Evolutionary conservation across 331 rosid species (phyloP), one percentile per base, ranked within the genome.

Genomic region (Telfairia occidentalis): DNA sequence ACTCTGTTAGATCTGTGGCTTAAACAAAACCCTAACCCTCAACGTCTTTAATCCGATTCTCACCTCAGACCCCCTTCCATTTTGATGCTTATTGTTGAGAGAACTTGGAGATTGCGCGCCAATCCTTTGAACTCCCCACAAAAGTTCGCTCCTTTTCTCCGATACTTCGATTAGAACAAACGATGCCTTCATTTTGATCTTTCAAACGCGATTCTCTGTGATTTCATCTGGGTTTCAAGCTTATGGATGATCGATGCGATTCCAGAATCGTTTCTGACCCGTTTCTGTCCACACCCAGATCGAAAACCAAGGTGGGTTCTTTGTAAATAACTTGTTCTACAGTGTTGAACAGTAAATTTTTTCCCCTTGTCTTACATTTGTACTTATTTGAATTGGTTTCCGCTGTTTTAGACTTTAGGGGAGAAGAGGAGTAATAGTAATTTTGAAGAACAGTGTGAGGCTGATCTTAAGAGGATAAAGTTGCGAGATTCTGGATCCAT

Each of bases 401-500:
- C 10, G 35, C 26, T 42, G 53, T 40, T 77, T 75, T 77, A 85
- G 96, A 71, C 60, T 10, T 32, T 50, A 48, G 83, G 85, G 2
- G 88, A 86, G 89, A 91, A 91, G 85, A 78, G 92, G 19, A 75
- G 76, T 42, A 78, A 78, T 13, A 5, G 52, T 21, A 80, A 77
- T 18, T 66, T 84, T 37, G 87, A 69, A 54, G 84, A 73, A 18
- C 86, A 83, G 26, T 78, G 76, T 30, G 87, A 76, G 2, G 55
- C 77, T 81, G 80, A 80, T 78, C 86, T 82, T 32, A 90, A 90
- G 77, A 83, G 92, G 61, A 80, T 86, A 52, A 94, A 91, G 83
- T 87, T 87, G 83, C 88, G 80, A 60, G 89, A 87, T 90, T 92
- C 87, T 81, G 86, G 82, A 28, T 80, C 92, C 13, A 77, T 90